A percentile compares a stretch with the other conserved stretches of the same genome.
Evolutionary conservation across 1,284 basidiomycete genomes (phyloP).

Genomic region (Trichosporon asahii): DNA sequence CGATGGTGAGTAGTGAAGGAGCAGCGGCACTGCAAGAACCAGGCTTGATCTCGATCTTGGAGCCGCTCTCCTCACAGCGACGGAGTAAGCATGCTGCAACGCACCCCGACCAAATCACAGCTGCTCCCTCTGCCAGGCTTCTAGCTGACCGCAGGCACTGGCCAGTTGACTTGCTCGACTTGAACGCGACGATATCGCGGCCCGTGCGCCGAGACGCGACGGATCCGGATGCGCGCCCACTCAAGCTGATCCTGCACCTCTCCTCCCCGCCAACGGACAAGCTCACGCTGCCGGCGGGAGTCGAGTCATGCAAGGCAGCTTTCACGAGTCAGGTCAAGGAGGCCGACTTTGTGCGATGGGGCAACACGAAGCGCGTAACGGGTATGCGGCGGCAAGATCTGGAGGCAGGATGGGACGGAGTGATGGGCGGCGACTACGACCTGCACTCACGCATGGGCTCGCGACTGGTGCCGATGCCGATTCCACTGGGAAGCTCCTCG

Average conservation of each 20-base stretch:
- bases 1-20: slow-evolving; percentile 68
- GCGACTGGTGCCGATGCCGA: slow-evolving; percentile 62
- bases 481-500: slow-evolving; percentile 56
- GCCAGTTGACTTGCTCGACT: slow-evolving; percentile 87
- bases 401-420: slow-evolving; percentile 90
- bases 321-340: slow-evolving; percentile 94
- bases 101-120: not conserved
- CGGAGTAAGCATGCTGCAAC: not conserved
- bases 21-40: not conserved
- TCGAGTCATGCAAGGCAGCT: slow-evolving; percentile 79
- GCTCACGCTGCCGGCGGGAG: slow-evolving; percentile 69
- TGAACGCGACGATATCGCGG: slow-evolving; percentile 56
- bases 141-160: slow-evolving; percentile 70
- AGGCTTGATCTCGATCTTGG: too few relatives aligned
- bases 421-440: slow-evolving; percentile 90
- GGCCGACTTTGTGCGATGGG: slow-evolving; percentile 91
- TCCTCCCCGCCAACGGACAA: slow-evolving; percentile 70
- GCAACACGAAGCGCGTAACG: slow-evolving; percentile 87
- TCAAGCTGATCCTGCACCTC: slow-evolving; percentile 77
- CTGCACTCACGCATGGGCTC: slow-evolving; percentile 87
- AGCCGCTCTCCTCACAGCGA: not conserved
- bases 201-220: slow-evolving; percentile 19
- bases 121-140: too few relatives aligned
- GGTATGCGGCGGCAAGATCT: slow-evolving; percentile 81
- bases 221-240: slow-evolving; percentile 53